These are phyloP conservation scores for Pseudocercospora fuligena DNA, from an alignment of 2,329 filamentous ascomycete species.

Conservation along the genomic window DNA sequence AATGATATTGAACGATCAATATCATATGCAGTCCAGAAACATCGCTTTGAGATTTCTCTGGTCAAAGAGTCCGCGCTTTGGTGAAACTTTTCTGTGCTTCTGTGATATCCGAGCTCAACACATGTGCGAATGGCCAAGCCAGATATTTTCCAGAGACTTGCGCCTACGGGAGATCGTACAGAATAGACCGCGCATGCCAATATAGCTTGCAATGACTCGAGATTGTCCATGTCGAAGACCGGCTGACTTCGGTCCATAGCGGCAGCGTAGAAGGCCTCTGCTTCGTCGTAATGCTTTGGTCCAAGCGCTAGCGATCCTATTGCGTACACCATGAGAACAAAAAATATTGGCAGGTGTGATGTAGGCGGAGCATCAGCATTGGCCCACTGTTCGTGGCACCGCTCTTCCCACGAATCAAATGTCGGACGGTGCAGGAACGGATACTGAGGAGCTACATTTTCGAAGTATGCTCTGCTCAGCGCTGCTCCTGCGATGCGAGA, in stretches of 20 bases:
- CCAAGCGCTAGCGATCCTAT: constrained; percentile 34
- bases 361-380: constrained; percentile 15
- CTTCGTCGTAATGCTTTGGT: constrained; percentile 16
- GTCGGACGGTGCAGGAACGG: constrained; percentile 46
- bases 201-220: constrained; percentile 35
- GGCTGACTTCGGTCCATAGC: constrained; percentile 24
- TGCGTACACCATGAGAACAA: constrained; percentile 31
- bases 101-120: constrained; percentile 45
- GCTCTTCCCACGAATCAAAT: constrained; percentile 40
- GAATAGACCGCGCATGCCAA: constrained; percentile 38
- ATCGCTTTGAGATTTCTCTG: constrained; percentile 40
- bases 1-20: constrained; percentile 41
- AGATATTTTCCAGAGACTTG: constrained; percentile 42
- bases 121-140: constrained; percentile 44
- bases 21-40: constrained; percentile 44
- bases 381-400: constrained; percentile 23
- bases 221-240: constrained; percentile 33
- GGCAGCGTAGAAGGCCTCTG: constrained; percentile 30
- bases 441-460: constrained; percentile 47
- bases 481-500: background rate
- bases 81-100: constrained; percentile 32
- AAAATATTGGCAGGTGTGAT: constrained; percentile 13
- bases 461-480: constrained; percentile 44
- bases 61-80: constrained; percentile 28
- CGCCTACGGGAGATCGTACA: constrained; percentile 35